Conservation (phyloP, 306 rosid genomes). For the Acacia confusa region DNA sequence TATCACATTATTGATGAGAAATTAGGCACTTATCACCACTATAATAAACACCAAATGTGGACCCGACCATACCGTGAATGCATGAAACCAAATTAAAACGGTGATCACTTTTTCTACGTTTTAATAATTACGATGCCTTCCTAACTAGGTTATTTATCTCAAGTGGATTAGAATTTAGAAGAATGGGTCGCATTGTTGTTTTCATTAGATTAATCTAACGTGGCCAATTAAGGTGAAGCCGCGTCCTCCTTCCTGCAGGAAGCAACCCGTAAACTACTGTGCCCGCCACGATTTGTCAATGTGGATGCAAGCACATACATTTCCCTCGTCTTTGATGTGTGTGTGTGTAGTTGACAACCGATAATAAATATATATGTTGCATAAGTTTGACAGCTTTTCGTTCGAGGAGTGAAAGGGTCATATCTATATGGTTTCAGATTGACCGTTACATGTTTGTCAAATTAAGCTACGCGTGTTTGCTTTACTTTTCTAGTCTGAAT, state of each 20-base stretch:
- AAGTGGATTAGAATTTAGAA: neutral
- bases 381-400: neutral
- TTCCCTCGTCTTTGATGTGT: no score
- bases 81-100: constrained; percentile 15
- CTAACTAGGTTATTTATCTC: no score
- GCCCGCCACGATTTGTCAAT: constrained; percentile 33
- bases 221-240: neutral
- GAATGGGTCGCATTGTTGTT: neutral
- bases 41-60: no score
- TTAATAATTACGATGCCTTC: neutral
- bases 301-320: constrained; percentile 4
- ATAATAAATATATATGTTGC: neutral
- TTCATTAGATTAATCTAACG: constrained; percentile 24
- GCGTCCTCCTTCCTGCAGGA: constrained; percentile 14
- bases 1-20: no score
- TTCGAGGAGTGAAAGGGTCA: neutral
- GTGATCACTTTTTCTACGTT: neutral
- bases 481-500: constrained; percentile 12
- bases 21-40: no score
- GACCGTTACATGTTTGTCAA: neutral
- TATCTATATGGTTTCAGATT: neutral
- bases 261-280: neutral
- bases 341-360: no score
- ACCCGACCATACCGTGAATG: constrained; percentile 9
- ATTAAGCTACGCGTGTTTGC: constrained; percentile 3